A percentile compares a stretch with the other conserved stretches of the same genome.
These are phyloP conservation scores for Dryas drummondii DNA, from an alignment of 306 rosid genomes.

Conservation along the genomic window DNA sequence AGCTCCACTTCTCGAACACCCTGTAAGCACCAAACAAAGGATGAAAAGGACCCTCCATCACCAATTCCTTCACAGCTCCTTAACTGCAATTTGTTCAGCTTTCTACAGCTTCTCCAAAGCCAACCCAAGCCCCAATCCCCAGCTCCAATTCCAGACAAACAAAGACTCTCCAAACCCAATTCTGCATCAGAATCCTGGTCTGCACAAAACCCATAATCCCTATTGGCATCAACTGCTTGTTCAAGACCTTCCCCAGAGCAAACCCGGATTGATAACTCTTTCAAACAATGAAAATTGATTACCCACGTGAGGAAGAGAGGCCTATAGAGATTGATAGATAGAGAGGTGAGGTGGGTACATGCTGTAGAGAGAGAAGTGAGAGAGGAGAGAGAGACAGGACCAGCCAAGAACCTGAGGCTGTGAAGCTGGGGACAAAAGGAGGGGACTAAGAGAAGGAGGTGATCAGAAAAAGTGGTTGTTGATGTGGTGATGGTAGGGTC, in stretches of 20 bases:
- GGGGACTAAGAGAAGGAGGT: conserved; percentile 40
- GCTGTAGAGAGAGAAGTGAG: conserved; percentile 60
- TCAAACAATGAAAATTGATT: conserved; percentile 44
- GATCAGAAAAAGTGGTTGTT: conserved; percentile 23
- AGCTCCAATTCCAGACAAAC: conserved; percentile 52
- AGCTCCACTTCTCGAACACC: conserved; percentile 61
- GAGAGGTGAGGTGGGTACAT: conserved; percentile 51
- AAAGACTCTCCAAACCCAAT: conserved; percentile 54
- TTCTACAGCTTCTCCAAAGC: conserved; percentile 71
- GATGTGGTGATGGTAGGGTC: conserved; percentile 23
- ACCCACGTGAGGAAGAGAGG: conserved; percentile 68
- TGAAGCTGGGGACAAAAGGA: conserved; percentile 43
- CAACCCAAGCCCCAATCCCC: conserved; percentile 68
- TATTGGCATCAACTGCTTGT: conserved; percentile 12
- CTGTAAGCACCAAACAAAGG: conserved; percentile 54
- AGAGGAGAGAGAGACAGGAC: conserved; percentile 59
- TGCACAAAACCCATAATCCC: conserved; percentile 26
- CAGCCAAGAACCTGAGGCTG: conserved; percentile 44
- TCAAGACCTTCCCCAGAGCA: conserved; percentile 27
- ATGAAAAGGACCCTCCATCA: conserved; percentile 63
- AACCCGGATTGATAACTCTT: conserved; percentile 40
- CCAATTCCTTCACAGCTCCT: conserved; percentile 67
- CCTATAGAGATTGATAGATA: conserved; percentile 52
- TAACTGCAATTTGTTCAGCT: conserved; percentile 52
- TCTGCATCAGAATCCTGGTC: conserved; percentile 35